phyloP scores from a whole-genome alignment of 257 asterid species.

The Thymus quinquecostatus region DNA sequence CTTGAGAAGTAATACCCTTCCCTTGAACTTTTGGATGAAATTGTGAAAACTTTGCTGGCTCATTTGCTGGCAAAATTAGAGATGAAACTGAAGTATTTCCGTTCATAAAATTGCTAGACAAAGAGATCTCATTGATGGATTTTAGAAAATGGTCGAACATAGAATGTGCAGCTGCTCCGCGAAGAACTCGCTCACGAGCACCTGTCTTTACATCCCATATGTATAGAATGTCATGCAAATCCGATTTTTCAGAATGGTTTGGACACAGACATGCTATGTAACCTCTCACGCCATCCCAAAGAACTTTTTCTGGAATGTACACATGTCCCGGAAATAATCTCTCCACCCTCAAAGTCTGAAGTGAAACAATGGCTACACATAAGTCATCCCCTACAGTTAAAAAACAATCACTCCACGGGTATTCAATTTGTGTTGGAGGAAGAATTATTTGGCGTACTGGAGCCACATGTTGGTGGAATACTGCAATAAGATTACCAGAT shows the following conservation, averaged over 20 bases:
- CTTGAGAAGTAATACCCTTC: conserved; percentile 44
- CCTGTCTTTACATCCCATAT: conserved; percentile 98
- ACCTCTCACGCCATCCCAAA: conserved; percentile 90
- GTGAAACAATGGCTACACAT: conserved; percentile 77
- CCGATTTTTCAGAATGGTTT: conserved; percentile 61
- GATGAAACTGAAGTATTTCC: conserved; percentile 89
- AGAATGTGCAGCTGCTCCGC: conserved; percentile 92
- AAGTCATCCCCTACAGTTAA: conserved; percentile 85
- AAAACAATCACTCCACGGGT: conserved; percentile 93
- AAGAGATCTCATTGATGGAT: conserved; percentile 44
- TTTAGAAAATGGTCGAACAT: conserved; percentile 87
- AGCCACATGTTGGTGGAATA: conserved; percentile 92
- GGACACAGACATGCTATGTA: conserved; percentile 89
- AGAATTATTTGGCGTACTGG: conserved; percentile 90
- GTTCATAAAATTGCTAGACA: conserved; percentile 43
- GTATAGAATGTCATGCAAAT: conserved; percentile 71
- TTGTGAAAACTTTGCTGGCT: conserved; percentile 54
- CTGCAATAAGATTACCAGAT: conserved; percentile 59
- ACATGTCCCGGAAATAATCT: conserved; percentile 93
- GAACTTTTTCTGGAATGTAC: conserved; percentile 75
- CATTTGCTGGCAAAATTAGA: conserved; percentile 57
- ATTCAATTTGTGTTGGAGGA: conserved; percentile 64
- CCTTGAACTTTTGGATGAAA: conserved; percentile 42
- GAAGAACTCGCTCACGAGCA: conserved; percentile 93
- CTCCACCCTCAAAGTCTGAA: conserved; percentile 83